A percentile compares a stretch with the other conserved stretches of the same genome.
phyloP scores from a whole-genome alignment of 2,329 filamentous ascomycete genomes.

The Purpureocillium takamizusanense region DNA sequence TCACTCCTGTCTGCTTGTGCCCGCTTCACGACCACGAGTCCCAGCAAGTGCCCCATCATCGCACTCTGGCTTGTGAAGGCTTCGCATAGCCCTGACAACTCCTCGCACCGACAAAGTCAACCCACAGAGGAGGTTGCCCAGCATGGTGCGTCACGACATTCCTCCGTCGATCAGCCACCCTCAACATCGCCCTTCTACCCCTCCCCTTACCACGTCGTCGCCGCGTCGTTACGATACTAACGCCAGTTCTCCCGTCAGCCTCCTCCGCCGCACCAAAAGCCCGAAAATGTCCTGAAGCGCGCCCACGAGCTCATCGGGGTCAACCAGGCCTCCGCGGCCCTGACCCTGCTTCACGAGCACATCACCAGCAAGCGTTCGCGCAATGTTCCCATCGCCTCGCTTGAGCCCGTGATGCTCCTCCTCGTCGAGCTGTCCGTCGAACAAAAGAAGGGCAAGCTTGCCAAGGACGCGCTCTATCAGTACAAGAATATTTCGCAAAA shows the following conservation, averaged over 20 bases:
- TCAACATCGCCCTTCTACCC: constrained; percentile 15
- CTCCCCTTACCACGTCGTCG: constrained; percentile 15
- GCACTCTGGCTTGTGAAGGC: constrained; percentile 29
- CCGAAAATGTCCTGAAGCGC: constrained; percentile 98
- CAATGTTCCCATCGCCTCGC: constrained; percentile 89
- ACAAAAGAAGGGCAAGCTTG: constrained; percentile 93
- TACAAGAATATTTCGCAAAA: constrained; percentile 99
- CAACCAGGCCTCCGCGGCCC: constrained; percentile 81
- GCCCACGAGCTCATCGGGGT: constrained; percentile 98
- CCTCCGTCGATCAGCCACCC: constrained; percentile 3
- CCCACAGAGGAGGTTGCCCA: constrained; percentile 42
- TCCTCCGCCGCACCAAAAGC: constrained; percentile 93
- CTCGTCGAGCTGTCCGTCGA: constrained; percentile 96
- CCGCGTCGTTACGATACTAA: constrained; percentile 16
- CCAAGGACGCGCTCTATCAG: constrained; percentile 97
- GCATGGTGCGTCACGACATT: constrained; percentile 31
- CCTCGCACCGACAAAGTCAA: constrained; percentile 25
- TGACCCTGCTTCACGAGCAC: constrained; percentile 96
- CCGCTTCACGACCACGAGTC: constrained; percentile 29
- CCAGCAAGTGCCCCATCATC: constrained; percentile 26
- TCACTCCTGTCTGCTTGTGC: constrained; percentile 19
- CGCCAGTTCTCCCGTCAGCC: constrained; percentile 45
- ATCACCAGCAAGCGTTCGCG: constrained; percentile 96
- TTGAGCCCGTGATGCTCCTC: constrained; percentile 97
- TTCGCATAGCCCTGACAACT: constrained; percentile 25